These are phyloP conservation scores for Botrytis fragariae DNA, from an alignment of 2,329 filamentous ascomycete species.

Conservation along the genomic window DNA sequence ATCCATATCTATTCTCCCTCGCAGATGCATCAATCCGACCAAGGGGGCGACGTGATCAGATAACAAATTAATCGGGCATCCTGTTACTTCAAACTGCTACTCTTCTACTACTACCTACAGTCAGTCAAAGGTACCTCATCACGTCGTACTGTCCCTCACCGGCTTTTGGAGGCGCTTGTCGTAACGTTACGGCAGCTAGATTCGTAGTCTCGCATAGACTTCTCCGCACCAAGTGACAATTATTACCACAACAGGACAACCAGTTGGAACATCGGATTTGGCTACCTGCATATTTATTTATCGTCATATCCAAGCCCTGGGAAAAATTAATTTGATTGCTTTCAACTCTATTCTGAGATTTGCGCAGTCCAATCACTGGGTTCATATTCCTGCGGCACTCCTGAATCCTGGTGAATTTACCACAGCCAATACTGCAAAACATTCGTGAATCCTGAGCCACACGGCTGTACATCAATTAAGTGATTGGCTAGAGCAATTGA, in stretches of 20 bases:
- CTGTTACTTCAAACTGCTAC: background rate
- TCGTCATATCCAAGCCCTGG: constrained; percentile 1
- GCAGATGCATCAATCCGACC: background rate
- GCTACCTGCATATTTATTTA: constrained; percentile 25
- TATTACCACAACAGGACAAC: constrained; percentile 13
- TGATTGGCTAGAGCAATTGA: background rate
- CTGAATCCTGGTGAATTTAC: constrained; percentile 11
- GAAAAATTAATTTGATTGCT: background rate
- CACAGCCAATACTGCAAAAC: background rate
- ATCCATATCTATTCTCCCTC: background rate
- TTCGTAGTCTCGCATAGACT: constrained; percentile 7
- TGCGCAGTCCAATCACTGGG: constrained; percentile 5
- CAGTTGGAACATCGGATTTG: constrained; percentile 4
- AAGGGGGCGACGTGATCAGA: background rate
- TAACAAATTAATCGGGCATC: background rate
- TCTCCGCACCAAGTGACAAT: constrained; percentile 9
- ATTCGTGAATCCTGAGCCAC: constrained; percentile 1
- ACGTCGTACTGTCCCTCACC: background rate
- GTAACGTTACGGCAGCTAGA: constrained; percentile 14
- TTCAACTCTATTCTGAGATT: constrained; percentile 15
- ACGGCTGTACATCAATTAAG: background rate
- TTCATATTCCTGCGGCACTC: constrained; percentile 14
- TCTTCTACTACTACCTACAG: background rate
- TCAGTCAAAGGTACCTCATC: background rate
- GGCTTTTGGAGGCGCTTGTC: background rate